Base-by-base conservation (phyloP, 371 early-diverging fungal species). In the Lichtheimia ramosa region DNA sequence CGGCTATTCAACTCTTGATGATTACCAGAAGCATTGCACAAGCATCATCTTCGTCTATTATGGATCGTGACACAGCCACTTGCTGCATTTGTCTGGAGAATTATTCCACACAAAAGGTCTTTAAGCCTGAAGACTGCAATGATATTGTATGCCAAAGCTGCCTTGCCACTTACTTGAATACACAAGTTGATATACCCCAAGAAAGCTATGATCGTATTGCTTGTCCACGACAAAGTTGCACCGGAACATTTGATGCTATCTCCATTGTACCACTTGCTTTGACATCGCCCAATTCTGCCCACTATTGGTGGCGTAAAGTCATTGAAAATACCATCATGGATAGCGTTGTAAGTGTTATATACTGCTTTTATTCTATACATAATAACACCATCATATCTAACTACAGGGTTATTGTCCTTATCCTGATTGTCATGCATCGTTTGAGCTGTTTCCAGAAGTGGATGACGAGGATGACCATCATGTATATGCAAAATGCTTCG, bases 301-400 rank as follows among this genome's bases (percentile, higher is more conserved):
- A 43, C n/a, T 43, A 27, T 25, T 64, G 59, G 64, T 43, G 61
- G 61, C 18, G 27, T 27, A 53, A 28, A 8, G 53, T 54, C 14
- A 53, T 53, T 23, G 54, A 60, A 48, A 18, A 24, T 3, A 53
- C 61, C 42, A 0, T 60, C 10, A 60, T 60, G 61, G 53, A 43
- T 27, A 60, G 54, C 20, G 23, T 60, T 18, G 61, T 53, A 42
- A 55, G 56, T 23, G 15, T 10, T 10, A 39, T 5, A 15, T 1
- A 16, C 16, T 46, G 8, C 15, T 34, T 23, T 27, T 48, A 41
- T 41, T 51, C 13, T 5, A 23, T 25, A 14, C n/a, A n/a, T 14
- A 21, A 14, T 15, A 51, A 23, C 51, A 12, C 15, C 24, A 51
- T 27, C 21, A 18, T n/a, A 2, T 12, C 46, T 16, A 5, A 21